These are phyloP conservation scores for Heteromeles arbutifolia DNA, from an alignment of 306 rosid genomes.

Conservation along the genomic window DNA sequence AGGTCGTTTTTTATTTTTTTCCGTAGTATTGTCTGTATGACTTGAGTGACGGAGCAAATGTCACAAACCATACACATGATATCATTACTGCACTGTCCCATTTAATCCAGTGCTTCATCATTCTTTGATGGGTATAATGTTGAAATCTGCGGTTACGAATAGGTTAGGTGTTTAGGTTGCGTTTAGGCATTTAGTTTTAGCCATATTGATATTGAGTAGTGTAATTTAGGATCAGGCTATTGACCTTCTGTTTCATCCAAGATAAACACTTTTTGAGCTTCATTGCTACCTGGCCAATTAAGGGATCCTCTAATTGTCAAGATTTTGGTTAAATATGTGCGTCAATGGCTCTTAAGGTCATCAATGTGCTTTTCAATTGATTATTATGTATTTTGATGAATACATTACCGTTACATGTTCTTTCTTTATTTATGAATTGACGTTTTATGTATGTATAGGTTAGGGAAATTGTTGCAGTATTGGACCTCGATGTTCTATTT, in stretches of 20 bases:
- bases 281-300: background rate
- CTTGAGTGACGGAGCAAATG: background rate
- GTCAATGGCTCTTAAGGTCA: background rate
- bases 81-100: background rate
- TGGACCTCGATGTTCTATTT: constrained; percentile 88
- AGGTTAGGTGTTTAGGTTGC: background rate
- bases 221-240: background rate
- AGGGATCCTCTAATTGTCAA: background rate
- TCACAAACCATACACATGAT: background rate
- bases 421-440: constrained; percentile 22
- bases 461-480: constrained; percentile 82
- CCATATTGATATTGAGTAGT: background rate
- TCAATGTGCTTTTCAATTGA: background rate
- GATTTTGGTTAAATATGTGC: background rate
- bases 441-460: constrained; percentile 47
- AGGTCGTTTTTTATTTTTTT: background rate
- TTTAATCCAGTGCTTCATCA: background rate
- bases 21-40: background rate
- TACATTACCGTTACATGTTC: background rate
- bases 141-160: background rate
- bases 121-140: background rate
- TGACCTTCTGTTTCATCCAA: background rate
- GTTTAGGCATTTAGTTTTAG: constrained; percentile 6
- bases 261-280: background rate
- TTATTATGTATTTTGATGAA: background rate